Evolutionary conservation across 441 rosid species (phyloP).

Genomic region (Euphorbia schlechtendalii): DNA sequence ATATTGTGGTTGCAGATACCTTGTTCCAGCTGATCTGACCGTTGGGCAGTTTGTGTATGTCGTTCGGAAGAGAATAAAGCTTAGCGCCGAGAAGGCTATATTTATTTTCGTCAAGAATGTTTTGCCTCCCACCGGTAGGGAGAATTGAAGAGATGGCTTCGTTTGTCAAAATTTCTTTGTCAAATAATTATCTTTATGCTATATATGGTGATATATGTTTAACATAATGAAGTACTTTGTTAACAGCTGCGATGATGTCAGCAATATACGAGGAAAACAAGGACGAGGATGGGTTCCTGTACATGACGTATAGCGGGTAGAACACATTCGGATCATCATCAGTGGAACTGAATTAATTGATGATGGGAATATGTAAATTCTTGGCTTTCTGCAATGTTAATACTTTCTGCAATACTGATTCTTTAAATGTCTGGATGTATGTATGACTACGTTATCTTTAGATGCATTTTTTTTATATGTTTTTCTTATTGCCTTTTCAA

Average conservation of each 20-base stretch:
- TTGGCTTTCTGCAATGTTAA: no score
- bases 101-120: slow-evolving; percentile 77
- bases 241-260: slow-evolving; percentile 70
- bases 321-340: slow-evolving; percentile 63
- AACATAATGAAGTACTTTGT: slow-evolving; percentile 1
- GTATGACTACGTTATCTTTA: background rate
- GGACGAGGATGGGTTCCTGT: slow-evolving; percentile 96
- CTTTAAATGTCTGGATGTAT: background rate
- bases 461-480: no score
- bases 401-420: background rate
- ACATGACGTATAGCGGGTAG: slow-evolving; percentile 97
- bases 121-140: slow-evolving; percentile 81
- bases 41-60: slow-evolving; percentile 95
- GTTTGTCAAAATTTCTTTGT: background rate
- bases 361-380: slow-evolving; percentile 24
- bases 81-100: slow-evolving; percentile 92
- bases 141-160: background rate
- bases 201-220: background rate
- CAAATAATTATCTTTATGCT: background rate
- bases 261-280: slow-evolving; percentile 87
- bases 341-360: background rate
- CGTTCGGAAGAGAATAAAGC: slow-evolving; percentile 94
- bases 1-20: slow-evolving; percentile 44
- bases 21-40: slow-evolving; percentile 94
- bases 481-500: no score